phyloP scores from a whole-genome alignment of 768 basidiomycete genomes.

The Russula abietina region DNA sequence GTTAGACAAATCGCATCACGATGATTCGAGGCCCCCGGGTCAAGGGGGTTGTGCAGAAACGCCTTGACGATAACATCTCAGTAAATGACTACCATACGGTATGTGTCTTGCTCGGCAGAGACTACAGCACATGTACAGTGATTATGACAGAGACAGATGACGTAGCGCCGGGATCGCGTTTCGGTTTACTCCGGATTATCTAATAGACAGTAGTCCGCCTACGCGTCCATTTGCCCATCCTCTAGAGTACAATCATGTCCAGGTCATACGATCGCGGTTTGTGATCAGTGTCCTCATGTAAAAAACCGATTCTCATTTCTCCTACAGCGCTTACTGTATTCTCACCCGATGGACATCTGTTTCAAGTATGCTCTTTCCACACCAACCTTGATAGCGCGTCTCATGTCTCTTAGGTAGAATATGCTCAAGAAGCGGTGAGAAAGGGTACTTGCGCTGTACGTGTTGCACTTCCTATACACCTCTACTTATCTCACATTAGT shows the following conservation, averaged over 20 bases:
- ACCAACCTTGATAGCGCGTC: slow-evolving; percentile 11
- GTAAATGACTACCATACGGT: too few relatives aligned
- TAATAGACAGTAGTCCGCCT: slow-evolving; percentile 10
- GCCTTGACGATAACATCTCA: too few relatives aligned
- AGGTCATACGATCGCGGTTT: slow-evolving; percentile 96
- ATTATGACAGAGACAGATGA: too few relatives aligned
- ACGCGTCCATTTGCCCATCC: slow-evolving; percentile 16
- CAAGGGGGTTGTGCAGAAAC: too few relatives aligned
- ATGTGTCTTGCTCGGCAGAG: too few relatives aligned
- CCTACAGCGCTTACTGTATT: slow-evolving; percentile 86
- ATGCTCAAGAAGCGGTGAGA: slow-evolving; percentile 94
- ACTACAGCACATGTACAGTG: too few relatives aligned
- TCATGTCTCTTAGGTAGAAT: slow-evolving; percentile 74
- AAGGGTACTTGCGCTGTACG: slow-evolving; percentile 95
- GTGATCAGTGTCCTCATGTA: slow-evolving; percentile 19
- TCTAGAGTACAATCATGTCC: slow-evolving; percentile 47
- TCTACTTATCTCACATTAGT: slow-evolving; percentile 9
- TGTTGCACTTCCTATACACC: slow-evolving; percentile 11
- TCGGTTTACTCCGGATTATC: slow-evolving; percentile 22
- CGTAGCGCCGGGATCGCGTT: too few relatives aligned
- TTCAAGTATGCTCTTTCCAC: slow-evolving; percentile 56
- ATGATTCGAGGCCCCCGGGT: too few relatives aligned
- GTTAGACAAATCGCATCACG: too few relatives aligned
- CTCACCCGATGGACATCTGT: slow-evolving; percentile 97
- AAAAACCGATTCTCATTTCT: slow-evolving; percentile 4